A percentile compares a stretch with the other conserved stretches of the same genome.
These are phyloP conservation scores for Cercospora janseana DNA, from an alignment of 2,329 filamentous ascomycete species.

Conservation along the genomic window DNA sequence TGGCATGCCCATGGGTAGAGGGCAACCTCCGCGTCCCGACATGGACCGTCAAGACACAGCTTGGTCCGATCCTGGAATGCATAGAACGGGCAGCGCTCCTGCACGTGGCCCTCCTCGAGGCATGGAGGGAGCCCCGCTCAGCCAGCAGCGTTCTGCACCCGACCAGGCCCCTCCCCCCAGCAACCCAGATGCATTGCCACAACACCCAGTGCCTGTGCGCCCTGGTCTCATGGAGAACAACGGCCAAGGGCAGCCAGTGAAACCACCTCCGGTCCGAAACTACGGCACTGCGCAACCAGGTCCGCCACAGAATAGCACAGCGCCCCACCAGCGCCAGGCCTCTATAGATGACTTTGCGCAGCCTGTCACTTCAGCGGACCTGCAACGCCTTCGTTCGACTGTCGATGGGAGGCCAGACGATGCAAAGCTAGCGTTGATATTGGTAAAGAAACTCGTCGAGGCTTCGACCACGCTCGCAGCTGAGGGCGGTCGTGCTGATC, in stretches of 20 bases:
- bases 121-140: constrained; percentile 32
- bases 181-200: constrained; percentile 56
- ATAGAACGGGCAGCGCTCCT: constrained; percentile 27
- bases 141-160: constrained; percentile 29
- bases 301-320: constrained; percentile 29
- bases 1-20: constrained; percentile 10
- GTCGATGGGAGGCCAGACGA: constrained; percentile 72
- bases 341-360: constrained; percentile 27
- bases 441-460: constrained; percentile 83
- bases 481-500: constrained; percentile 69
- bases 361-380: constrained; percentile 73
- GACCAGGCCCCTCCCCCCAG: constrained; percentile 26
- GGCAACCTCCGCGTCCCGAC: constrained; percentile 23
- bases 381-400: constrained; percentile 67
- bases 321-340: constrained; percentile 26
- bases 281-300: constrained; percentile 44
- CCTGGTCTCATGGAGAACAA: constrained; percentile 43
- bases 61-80: constrained; percentile 31
- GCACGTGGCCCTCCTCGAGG: constrained; percentile 14
- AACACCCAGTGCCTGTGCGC: constrained; percentile 55
- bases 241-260: constrained; percentile 36
- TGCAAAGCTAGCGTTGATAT: constrained; percentile 64
- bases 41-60: constrained; percentile 25
- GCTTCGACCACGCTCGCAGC: constrained; percentile 77
- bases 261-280: constrained; percentile 54